phyloP scores from a whole-genome alignment of 2,329 filamentous ascomycete species.

The Tolypocladium sp. region DNA sequence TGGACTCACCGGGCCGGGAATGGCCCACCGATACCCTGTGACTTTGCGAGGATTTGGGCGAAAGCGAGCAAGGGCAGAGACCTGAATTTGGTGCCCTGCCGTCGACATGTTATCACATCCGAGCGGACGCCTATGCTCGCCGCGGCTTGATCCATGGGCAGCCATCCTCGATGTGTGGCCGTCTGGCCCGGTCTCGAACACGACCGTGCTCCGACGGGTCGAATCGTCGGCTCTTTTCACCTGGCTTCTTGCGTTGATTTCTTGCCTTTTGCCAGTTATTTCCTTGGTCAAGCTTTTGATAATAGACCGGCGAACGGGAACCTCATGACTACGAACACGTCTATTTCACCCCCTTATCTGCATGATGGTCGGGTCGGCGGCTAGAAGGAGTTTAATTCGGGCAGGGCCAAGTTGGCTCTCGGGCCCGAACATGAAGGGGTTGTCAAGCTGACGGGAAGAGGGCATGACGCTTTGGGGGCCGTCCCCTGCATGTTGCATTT shows the following conservation, averaged over 20 bases:
- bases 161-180: background rate
- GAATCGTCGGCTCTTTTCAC: background rate
- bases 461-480: background rate
- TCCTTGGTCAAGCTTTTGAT: background rate
- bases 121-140: background rate
- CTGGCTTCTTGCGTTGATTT: background rate
- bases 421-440: background rate
- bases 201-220: no score
- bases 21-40: slow-evolving; percentile 13
- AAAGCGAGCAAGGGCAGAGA: background rate
- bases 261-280: background rate
- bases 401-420: background rate
- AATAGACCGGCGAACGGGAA: background rate
- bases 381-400: slow-evolving; percentile 1
- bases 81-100: background rate
- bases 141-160: background rate
- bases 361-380: background rate
- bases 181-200: background rate
- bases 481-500: background rate
- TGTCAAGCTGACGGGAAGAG: background rate
- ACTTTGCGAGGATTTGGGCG: slow-evolving; percentile 2
- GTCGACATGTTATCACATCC: background rate
- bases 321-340: background rate
- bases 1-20: background rate
- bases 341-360: background rate